A percentile compares a stretch with the other conserved stretches of the same genome.
Conservation (phyloP, 768 basidiomycete species). For the Podaxis sp. region DNA sequence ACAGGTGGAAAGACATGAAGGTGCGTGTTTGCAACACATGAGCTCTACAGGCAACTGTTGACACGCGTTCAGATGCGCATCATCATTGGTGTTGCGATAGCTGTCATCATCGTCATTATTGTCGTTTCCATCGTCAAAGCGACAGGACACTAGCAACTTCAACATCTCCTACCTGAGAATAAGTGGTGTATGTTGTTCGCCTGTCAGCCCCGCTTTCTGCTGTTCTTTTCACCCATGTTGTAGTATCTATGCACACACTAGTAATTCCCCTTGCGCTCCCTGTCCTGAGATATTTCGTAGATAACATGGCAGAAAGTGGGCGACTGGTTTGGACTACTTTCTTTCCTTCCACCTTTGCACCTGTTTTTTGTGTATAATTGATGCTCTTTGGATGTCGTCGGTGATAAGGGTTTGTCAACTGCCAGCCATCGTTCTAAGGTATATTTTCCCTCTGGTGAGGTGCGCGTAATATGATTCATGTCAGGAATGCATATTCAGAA, state of each 20-base stretch:
- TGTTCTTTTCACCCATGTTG: slow-evolving; percentile 22
- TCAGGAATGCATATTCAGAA: neutral
- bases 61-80: slow-evolving; percentile 77
- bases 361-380: neutral
- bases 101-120: slow-evolving; percentile 92
- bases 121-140: slow-evolving; percentile 93
- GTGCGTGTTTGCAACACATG: slow-evolving; percentile 37
- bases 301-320: neutral
- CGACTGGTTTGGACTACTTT: slow-evolving; percentile 8
- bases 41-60: slow-evolving; percentile 3
- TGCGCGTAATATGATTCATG: neutral
- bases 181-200: slow-evolving; percentile 7
- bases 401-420: neutral
- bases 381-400: neutral
- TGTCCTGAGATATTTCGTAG: slow-evolving; percentile 13
- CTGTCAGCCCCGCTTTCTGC: slow-evolving; percentile 12
- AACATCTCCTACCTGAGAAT: slow-evolving; percentile 4
- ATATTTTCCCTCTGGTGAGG: neutral
- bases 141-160: slow-evolving; percentile 46
- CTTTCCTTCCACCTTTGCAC: neutral
- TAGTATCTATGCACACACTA: slow-evolving; percentile 31
- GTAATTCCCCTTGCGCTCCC: slow-evolving; percentile 21
- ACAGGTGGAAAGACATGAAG: slow-evolving; percentile 98
- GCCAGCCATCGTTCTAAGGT: neutral
- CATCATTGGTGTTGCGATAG: slow-evolving; percentile 89